Percentiles rank a stretch among this genome's conserved stretches.
phyloP scores from a whole-genome alignment of 2,329 filamentous ascomycete genomes.

The Fonsecaea multimorphosa region DNA sequence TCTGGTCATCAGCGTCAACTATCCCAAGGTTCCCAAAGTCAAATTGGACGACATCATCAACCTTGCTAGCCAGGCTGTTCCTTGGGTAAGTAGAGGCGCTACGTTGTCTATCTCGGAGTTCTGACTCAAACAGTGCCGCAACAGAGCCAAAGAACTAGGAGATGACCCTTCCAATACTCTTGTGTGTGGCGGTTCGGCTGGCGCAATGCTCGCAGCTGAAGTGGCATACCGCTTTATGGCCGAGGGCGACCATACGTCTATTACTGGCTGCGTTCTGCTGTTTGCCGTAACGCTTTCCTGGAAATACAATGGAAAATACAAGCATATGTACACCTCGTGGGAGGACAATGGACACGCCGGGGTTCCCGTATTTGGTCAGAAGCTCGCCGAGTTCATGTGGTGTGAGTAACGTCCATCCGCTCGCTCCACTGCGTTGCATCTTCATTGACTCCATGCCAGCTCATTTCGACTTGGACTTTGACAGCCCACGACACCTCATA shows the following conservation, averaged over 20 bases:
- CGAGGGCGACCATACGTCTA: constrained; percentile 27
- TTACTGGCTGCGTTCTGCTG: constrained; percentile 32
- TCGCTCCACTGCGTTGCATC: not conserved
- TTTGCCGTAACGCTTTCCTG: constrained; percentile 32
- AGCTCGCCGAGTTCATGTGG: constrained; percentile 36
- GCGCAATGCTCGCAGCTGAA: constrained; percentile 31
- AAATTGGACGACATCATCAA: constrained; percentile 36
- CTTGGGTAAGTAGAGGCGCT: constrained; percentile 25
- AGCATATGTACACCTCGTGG: constrained; percentile 31
- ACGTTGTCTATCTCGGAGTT: not conserved
- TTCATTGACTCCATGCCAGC: constrained; percentile 18
- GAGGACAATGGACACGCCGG: constrained; percentile 33
- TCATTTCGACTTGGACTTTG: constrained; percentile 34
- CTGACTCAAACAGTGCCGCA: constrained; percentile 22
- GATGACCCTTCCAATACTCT: constrained; percentile 34
- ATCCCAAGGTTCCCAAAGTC: constrained; percentile 37
- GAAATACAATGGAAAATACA: constrained; percentile 35
- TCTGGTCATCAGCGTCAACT: constrained; percentile 46
- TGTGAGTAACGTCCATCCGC: constrained; percentile 22
- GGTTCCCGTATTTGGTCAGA: constrained; percentile 27
- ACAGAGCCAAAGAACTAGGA: constrained; percentile 26
- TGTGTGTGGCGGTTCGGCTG: constrained; percentile 34
- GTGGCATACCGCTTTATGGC: constrained; percentile 33
- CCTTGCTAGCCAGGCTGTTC: constrained; percentile 23
- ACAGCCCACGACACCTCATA: constrained; percentile 30